A percentile compares a stretch with the other conserved stretches of the same genome.
phyloP scores from a whole-genome alignment of 2,329 filamentous ascomycete species.

The Aulographum hederae region DNA sequence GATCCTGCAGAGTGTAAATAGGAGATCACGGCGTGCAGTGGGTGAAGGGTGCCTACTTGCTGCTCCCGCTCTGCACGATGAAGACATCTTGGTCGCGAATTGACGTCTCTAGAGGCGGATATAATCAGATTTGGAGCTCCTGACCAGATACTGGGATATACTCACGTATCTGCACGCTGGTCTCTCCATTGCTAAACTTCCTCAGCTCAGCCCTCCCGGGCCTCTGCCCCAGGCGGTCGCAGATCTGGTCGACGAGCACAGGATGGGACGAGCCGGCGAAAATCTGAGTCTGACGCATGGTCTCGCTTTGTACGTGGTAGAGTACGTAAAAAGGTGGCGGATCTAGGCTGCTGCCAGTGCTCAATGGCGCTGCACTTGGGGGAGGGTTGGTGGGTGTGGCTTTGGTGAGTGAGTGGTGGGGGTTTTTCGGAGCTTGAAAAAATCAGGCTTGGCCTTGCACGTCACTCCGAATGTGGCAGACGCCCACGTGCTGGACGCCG shows the following conservation, averaged over 20 bases:
- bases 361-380: no score
- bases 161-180: conserved; percentile 45
- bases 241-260: conserved; percentile 43
- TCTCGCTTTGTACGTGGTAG: conserved; percentile 12
- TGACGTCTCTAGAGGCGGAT: conserved; percentile 32
- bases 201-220: conserved; percentile 41
- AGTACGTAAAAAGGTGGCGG: no score
- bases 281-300: conserved; percentile 48
- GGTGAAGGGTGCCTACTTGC: conserved; percentile 32
- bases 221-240: conserved; percentile 43
- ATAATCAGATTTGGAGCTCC: no score
- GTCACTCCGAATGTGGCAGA: no score
- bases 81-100: conserved; percentile 98
- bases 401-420: no score
- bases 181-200: conserved; percentile 55
- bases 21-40: conserved; percentile 1
- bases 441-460: no score
- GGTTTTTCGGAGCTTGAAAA: no score
- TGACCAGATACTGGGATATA: conserved; percentile 3
- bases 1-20: conserved; percentile 49
- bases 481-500: no score
- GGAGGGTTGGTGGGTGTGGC: no score
- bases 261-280: conserved; percentile 51
- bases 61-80: conserved; percentile 91
- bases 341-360: no score